Base-by-base conservation (phyloP, 495 filamentous ascomycete genomes). In the Talaromyces ruber region DNA sequence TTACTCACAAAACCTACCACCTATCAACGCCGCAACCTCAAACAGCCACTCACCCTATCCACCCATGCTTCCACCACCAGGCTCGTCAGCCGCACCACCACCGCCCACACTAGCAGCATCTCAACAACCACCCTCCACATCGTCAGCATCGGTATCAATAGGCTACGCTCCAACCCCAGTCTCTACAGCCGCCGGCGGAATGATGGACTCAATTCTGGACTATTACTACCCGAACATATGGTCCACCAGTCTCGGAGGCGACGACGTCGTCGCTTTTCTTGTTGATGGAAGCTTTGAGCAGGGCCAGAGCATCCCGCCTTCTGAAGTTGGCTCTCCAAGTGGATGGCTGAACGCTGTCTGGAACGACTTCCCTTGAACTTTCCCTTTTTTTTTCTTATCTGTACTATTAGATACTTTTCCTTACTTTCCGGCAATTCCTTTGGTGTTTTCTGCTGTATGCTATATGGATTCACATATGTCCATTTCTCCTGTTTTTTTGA, bases 241-340 rank as follows among this genome's bases (percentile, higher is more conserved):
- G 64, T 70, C 73, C 6, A 72, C 69, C 3, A 78, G 76, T 53
- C 70, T 79, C 14, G 72, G 79, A 6, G 75, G 78, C 2, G 80
- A 81, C 32, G 79, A 81, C 50, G 70, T 82, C 8, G 63, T 80
- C 21, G 75, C 74, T 6, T 80, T 81, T 66, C 64, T 81, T 18
- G 77, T 77, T 52, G 80, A 79, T 11, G 70, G 74, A 22, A 76
- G 80, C n/a, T 71, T 72, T 64, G 65, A 72, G 6, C 74, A 79
- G 30, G 59, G 74, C 43, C 67, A 70, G 4, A 58, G 66, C 14
- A 66, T 69, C 30, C 59, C 68, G 22, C 67, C 72, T 11, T 74
- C 76, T 0, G 75, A 76, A 53, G 65, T 74, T 14, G 75, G 75
- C 2, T 64, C 74, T 26, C 72, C 76, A 0, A 59, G 67, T 18